Conservation (phyloP, 306 rosid species). For the Aeschynomene evenia region DNA sequence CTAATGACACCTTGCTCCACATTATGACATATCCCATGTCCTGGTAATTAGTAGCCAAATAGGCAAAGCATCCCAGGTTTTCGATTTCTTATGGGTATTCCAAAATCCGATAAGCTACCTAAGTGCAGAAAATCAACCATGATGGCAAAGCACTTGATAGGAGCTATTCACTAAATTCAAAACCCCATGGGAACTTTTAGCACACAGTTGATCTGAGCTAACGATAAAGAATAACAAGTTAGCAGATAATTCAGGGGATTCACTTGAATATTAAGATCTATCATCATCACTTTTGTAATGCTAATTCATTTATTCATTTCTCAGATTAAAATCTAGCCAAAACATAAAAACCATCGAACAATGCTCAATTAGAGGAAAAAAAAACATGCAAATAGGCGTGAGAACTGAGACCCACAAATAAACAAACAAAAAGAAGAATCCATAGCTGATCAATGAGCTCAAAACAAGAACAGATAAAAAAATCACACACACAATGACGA, state of each 20-base stretch:
- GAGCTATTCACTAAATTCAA: constrained; percentile 8
- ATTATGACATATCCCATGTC: too few relatives aligned
- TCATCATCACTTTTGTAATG: background rate
- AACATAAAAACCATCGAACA: constrained; percentile 16
- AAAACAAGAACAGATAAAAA: constrained; percentile 46
- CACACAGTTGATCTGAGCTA: constrained; percentile 24
- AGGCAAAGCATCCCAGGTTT: constrained; percentile 10
- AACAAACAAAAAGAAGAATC: constrained; percentile 9
- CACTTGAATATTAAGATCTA: constrained; percentile 43
- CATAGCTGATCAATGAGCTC: constrained; percentile 15
- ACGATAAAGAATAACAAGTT: constrained; percentile 23
- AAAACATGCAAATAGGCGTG: constrained; percentile 11
- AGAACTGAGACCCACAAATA: background rate
- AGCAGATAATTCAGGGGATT: constrained; percentile 25
- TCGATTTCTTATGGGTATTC: constrained; percentile 19
- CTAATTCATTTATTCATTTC: constrained; percentile 14
- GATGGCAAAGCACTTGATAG: constrained; percentile 12
- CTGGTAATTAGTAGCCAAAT: too few relatives aligned
- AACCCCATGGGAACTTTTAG: constrained; percentile 6
- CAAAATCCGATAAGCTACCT: constrained; percentile 9
- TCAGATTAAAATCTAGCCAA: constrained; percentile 21
- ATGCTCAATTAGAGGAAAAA: constrained; percentile 14
- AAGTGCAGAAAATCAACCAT: constrained; percentile 5
- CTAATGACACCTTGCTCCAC: constrained; percentile 20
- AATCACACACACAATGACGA: constrained; percentile 26